Conservation (phyloP, 371 early-diverging fungal genomes). For the Saksenaea oblongispora region DNA sequence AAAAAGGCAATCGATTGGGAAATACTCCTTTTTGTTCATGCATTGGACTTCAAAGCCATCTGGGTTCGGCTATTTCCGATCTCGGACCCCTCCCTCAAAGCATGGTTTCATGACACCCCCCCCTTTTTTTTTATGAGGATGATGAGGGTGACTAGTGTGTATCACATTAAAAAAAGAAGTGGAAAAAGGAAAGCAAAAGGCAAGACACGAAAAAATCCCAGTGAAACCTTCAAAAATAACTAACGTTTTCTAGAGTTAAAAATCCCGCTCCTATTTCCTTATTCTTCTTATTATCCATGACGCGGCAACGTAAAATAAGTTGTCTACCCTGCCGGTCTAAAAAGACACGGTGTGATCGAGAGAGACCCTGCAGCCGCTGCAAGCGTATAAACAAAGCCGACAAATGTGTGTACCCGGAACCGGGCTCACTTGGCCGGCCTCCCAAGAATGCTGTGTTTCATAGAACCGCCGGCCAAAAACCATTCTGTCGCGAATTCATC, state of each 20-base stretch:
- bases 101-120: neutral
- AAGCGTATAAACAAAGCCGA: slow-evolving; percentile 4
- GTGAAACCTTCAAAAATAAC: too few relatives aligned
- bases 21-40: too few relatives aligned
- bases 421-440: slow-evolving; percentile 39
- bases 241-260: too few relatives aligned
- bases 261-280: neutral
- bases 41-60: neutral
- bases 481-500: slow-evolving; percentile 30
- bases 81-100: neutral
- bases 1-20: neutral
- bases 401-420: slow-evolving; percentile 31
- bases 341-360: neutral
- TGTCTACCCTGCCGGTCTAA: neutral
- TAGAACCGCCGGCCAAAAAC: slow-evolving; percentile 13
- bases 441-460: slow-evolving; percentile 43
- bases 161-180: neutral
- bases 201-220: too few relatives aligned
- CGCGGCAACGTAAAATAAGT: neutral
- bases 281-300: neutral
- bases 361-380: slow-evolving; percentile 1
- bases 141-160: too few relatives aligned
- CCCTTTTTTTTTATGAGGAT: neutral
- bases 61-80: neutral
- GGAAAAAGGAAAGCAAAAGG: neutral